phyloP scores from a whole-genome alignment of 331 rosid genomes.

The Prunus yedoensis region DNA sequence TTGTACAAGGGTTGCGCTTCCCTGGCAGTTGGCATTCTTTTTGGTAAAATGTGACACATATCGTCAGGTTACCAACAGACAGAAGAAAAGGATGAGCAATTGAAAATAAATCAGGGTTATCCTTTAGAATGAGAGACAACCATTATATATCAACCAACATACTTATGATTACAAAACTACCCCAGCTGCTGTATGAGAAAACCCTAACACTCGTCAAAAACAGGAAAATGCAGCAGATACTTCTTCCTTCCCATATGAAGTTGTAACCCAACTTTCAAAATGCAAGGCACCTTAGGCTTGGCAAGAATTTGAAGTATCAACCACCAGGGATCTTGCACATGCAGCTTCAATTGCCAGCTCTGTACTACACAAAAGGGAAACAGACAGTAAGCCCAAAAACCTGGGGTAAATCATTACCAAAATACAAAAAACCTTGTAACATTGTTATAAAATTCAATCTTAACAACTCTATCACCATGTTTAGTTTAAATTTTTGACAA shows the following conservation, averaged over 20 bases:
- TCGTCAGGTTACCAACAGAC: not conserved
- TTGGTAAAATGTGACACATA: not conserved
- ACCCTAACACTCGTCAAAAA: too few species aligned
- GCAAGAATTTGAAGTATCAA: too few species aligned
- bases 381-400: conserved; percentile 3
- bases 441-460: not conserved
- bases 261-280: too few species aligned
- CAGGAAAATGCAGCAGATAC: too few species aligned
- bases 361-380: conserved; percentile 40
- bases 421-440: not conserved
- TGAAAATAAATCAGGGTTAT: not conserved
- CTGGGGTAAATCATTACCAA: not conserved
- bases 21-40: not conserved
- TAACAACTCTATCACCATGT: not conserved
- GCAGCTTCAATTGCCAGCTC: too few species aligned
- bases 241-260: too few species aligned
- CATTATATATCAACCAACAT: not conserved
- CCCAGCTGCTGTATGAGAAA: too few species aligned
- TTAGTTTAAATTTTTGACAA: not conserved
- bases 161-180: not conserved
- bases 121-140: not conserved
- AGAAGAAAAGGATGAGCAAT: not conserved
- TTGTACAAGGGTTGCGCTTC: not conserved
- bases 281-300: too few species aligned
- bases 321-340: too few species aligned